Evolutionary conservation across 2,329 filamentous ascomycete genomes (phyloP).

Genomic region (Hymenoscyphus infarciens): DNA sequence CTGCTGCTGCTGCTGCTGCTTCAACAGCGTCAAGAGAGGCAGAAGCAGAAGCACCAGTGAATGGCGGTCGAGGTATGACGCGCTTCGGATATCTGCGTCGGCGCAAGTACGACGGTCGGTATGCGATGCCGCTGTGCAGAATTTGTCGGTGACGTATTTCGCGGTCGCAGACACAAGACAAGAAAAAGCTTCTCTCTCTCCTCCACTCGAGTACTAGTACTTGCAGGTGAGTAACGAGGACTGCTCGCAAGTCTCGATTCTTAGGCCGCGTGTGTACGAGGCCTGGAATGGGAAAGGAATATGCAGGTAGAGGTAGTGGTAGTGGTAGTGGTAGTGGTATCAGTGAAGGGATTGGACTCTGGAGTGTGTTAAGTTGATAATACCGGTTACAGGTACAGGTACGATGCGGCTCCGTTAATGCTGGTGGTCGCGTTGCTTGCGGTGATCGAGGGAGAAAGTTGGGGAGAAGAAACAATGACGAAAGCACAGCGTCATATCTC

Average conservation of each 20-base stretch:
- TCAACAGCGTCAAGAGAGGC: neutral
- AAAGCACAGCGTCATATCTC: neutral
- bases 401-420: neutral
- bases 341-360: neutral
- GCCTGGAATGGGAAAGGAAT: neutral
- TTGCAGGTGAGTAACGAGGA: no score
- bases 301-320: neutral
- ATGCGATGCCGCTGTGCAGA: neutral
- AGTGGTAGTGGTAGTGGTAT: neutral
- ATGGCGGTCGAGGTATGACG: neutral
- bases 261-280: neutral
- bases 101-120: neutral
- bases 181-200: neutral
- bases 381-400: constrained; percentile 3
- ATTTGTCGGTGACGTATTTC: constrained; percentile 3
- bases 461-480: neutral
- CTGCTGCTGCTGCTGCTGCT: neutral
- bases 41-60: neutral
- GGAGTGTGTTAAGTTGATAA: no score
- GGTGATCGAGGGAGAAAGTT: constrained; percentile 1
- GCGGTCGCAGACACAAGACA: neutral
- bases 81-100: constrained; percentile 1
- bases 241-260: neutral
- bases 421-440: neutral
- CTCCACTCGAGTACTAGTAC: neutral